phyloP scores from a whole-genome alignment of 2,329 filamentous ascomycete genomes.

The Calonectria henricotiae region DNA sequence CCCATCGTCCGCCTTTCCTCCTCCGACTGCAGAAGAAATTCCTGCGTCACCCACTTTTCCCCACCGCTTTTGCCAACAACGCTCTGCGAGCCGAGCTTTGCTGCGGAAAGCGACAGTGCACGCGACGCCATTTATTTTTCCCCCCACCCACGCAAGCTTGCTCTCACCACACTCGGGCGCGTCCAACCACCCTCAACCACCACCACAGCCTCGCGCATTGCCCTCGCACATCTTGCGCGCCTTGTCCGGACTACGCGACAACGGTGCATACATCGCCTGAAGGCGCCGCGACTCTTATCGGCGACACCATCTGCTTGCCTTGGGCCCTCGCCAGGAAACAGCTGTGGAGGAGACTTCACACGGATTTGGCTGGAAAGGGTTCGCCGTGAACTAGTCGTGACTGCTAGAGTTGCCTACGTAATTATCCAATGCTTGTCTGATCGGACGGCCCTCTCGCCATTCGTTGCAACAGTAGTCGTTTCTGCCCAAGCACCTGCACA shows the following conservation, averaged over 20 bases:
- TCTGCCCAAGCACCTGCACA: constrained; percentile 39
- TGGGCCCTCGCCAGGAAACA: constrained; percentile 42
- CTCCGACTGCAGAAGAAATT: constrained; percentile 17
- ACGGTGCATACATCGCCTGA: constrained; percentile 5
- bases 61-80: constrained; percentile 22
- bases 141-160: constrained; percentile 33
- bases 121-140: constrained; percentile 36
- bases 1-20: not conserved
- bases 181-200: constrained; percentile 32
- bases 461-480: constrained; percentile 54
- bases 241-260: constrained; percentile 33
- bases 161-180: constrained; percentile 31
- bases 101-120: constrained; percentile 26
- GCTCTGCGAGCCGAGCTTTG: constrained; percentile 13
- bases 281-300: constrained; percentile 17
- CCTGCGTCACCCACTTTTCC: constrained; percentile 16
- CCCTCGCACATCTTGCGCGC: constrained; percentile 16
- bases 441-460: constrained; percentile 48
- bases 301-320: constrained; percentile 19
- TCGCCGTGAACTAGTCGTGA: constrained; percentile 57
- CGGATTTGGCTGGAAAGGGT: constrained; percentile 48
- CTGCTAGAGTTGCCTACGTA: constrained; percentile 56
- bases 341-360: constrained; percentile 48
- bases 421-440: constrained; percentile 55
- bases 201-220: constrained; percentile 25